phyloP scores from a whole-genome alignment of 805 yeast species.

The Isabelozyma rhagii region DNA sequence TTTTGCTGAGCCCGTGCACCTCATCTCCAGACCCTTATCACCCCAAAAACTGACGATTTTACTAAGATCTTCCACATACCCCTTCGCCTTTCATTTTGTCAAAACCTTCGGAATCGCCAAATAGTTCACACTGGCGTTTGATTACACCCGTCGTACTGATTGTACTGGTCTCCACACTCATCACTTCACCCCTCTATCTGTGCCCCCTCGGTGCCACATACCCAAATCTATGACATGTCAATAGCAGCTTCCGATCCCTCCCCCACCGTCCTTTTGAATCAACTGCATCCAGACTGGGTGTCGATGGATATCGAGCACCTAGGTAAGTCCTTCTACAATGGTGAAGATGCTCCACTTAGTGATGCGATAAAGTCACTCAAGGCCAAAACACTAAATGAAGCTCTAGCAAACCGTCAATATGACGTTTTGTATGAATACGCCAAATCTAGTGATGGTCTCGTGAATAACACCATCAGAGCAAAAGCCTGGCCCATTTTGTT shows the following conservation, averaged over 20 bases:
- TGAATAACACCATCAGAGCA: conserved; percentile 38
- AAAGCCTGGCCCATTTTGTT: conserved; percentile 53
- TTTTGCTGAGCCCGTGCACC: too few relatives aligned
- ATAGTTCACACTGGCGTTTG: too few relatives aligned
- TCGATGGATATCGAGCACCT: conserved; percentile 46
- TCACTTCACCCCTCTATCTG: background rate
- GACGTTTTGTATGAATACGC: conserved; percentile 29
- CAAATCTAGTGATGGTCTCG: conserved; percentile 46
- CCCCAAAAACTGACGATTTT: too few relatives aligned
- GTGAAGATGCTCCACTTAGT: conserved; percentile 37
- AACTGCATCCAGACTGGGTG: conserved; percentile 45
- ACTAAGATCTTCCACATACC: too few relatives aligned
- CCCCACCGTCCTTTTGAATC: background rate
- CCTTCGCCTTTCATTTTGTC: too few relatives aligned
- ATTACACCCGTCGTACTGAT: background rate
- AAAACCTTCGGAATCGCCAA: too few relatives aligned
- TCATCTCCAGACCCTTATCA: too few relatives aligned
- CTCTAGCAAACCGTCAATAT: conserved; percentile 26
- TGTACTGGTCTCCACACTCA: background rate
- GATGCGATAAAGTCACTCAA: conserved; percentile 37
- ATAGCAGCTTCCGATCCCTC: background rate
- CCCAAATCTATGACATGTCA: background rate
- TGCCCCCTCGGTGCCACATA: too few relatives aligned
- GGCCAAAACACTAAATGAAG: conserved; percentile 34
- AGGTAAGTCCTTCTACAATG: conserved; percentile 44